Base-by-base conservation (phyloP, 208 protist genomes). In the Leishmania turanica region DNA sequence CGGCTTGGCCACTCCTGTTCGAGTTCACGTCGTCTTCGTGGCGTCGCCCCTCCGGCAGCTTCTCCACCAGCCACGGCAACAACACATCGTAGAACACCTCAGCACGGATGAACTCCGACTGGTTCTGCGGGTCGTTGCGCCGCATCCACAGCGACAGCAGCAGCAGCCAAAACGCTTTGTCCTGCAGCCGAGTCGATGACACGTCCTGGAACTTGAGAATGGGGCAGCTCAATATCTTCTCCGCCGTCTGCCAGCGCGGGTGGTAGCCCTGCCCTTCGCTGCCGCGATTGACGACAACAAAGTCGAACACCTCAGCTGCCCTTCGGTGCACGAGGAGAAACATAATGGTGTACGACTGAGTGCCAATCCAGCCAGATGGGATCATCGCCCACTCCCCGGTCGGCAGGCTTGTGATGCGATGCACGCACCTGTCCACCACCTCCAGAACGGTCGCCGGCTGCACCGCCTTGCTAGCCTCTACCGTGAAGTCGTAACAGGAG, bases 11-110 rank as follows among this genome's bases (percentile, higher is more conserved):
- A 70, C 42, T 42, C 11, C 31, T 60, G n/a, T 40, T 31, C 19
- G 47, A 24, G 49, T 15, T 31, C 15, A 45, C 42, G 64, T 31
- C 34, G 5, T 75, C 65, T 42, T 72, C 66, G 19, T 19, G 74
- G 24, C 45, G 54, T 49, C 78, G 81, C 69, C 40, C 54, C 15
- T 73, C 79, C 5, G 79, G 75, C 74, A 80, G 58, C 75, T 86
- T 78, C 81, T 95, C 90, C 64, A 89, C 84, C 31, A 97, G 79
- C 92, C 92, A 97, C 65, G 93, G 93, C 64, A 97, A 84, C 40
- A 97, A 81, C 47, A 94, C 90, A 60, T 97, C 93, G 80, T 97
- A 97, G 69, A 97, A 92, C 27, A 97, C 93, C 74, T 97, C 93
- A n/a, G 72, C 84, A 3, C 93, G 89, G 78, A 89, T 86, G 79